Conservation (phyloP, 352 stramenopile species). For the Thraustochytrium sp. region DNA sequence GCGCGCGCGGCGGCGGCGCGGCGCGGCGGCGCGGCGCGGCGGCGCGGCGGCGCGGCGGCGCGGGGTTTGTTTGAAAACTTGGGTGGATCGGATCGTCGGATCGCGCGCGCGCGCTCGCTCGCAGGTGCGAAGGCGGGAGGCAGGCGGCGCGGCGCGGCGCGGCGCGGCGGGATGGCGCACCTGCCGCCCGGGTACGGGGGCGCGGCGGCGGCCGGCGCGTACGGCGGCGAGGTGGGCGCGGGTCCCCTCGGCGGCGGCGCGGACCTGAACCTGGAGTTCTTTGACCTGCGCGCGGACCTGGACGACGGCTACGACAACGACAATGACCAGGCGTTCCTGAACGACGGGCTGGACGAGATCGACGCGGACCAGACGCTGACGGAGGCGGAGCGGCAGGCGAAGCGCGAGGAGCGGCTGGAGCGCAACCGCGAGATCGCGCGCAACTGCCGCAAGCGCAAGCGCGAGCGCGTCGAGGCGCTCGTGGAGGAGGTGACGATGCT, state of each 20-base stretch:
- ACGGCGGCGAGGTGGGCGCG: not conserved
- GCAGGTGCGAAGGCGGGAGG: too few species aligned
- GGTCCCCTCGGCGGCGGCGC: too few species aligned
- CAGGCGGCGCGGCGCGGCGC: too few species aligned
- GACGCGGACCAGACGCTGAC: constrained; percentile 26
- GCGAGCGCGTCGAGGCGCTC: constrained; percentile 49
- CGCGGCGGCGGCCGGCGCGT: too few species aligned
- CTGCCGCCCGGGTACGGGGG: not conserved
- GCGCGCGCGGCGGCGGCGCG: too few species aligned
- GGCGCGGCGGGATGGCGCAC: too few species aligned
- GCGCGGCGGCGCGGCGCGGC: too few species aligned
- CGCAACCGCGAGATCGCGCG: constrained; percentile 50
- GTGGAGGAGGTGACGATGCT: constrained; percentile 48
- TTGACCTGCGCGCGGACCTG: not conserved
- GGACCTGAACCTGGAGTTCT: too few species aligned
- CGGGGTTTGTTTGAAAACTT: too few species aligned
- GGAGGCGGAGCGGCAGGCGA: constrained; percentile 1
- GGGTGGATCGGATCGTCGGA: too few species aligned
- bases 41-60: too few species aligned
- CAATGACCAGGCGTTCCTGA: constrained; percentile 25
- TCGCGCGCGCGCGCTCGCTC: too few species aligned
- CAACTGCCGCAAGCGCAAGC: constrained; percentile 50
- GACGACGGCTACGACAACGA: not conserved
- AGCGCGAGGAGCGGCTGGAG: constrained; percentile 47
- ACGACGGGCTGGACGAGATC: constrained; percentile 33